Percentiles rank a stretch among this genome's conserved stretches.
Conservation (phyloP, 2,329 filamentous ascomycete genomes). For the Sordariomycetes sp. region DNA sequence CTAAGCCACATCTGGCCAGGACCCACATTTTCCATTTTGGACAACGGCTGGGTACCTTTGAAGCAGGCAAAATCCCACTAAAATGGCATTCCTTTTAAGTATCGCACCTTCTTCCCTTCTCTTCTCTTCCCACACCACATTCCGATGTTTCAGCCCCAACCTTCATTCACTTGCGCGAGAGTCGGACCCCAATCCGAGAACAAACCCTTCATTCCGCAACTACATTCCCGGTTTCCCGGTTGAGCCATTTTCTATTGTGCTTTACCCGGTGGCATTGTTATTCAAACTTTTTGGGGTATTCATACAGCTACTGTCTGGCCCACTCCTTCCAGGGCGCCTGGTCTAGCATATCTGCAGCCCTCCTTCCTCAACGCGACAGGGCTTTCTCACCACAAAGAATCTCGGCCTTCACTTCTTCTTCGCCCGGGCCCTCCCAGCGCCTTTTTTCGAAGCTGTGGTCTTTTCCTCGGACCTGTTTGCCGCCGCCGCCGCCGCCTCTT, state of each 20-base stretch:
- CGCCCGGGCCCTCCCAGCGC: slow-evolving; percentile 8
- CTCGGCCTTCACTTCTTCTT: slow-evolving; percentile 1
- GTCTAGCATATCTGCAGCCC: not conserved
- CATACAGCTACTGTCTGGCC: too few species aligned
- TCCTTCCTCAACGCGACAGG: not conserved
- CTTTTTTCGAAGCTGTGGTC: slow-evolving; percentile 28
- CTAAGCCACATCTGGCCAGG: slow-evolving; percentile 3
- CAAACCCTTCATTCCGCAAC: too few species aligned
- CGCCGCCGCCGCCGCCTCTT: slow-evolving; percentile 49
- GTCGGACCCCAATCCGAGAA: not conserved
- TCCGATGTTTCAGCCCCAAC: not conserved
- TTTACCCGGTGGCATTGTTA: too few species aligned
- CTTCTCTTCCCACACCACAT: not conserved
- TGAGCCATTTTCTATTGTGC: too few species aligned
- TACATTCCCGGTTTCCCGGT: too few species aligned
- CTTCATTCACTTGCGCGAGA: not conserved
- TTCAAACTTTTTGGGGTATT: too few species aligned
- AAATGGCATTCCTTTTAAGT: not conserved
- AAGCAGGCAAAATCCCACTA: not conserved
- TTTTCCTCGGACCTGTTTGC: slow-evolving; percentile 35
- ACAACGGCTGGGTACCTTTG: not conserved
- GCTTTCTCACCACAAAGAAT: not conserved
- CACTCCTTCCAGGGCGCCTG: too few species aligned
- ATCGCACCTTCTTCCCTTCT: not conserved
- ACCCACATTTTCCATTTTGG: not conserved